Evolutionary conservation across 1,284 basidiomycete genomes (phyloP).

Genomic region (Coniophora puteana): DNA sequence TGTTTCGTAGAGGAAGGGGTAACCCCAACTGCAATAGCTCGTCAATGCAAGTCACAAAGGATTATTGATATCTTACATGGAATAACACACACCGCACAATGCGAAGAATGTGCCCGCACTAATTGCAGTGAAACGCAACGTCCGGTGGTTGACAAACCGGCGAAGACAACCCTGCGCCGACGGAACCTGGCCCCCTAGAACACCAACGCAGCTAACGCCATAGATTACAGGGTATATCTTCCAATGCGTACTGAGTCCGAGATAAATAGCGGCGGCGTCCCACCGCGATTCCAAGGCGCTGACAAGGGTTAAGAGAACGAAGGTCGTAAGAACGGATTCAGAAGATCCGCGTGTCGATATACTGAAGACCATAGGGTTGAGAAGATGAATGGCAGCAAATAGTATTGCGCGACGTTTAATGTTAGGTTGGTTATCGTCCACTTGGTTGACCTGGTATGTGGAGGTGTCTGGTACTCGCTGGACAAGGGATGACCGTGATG

Average conservation of each 20-base stretch:
- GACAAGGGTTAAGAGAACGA: slow-evolving; percentile 78
- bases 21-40: slow-evolving; percentile 74
- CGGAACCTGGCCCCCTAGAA: slow-evolving; percentile 38
- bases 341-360: slow-evolving; percentile 97
- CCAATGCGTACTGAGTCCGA: slow-evolving; percentile 87
- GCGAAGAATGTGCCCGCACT: slow-evolving; percentile 69
- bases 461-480: background rate
- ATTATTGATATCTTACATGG: too few species aligned
- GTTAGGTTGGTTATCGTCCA: background rate
- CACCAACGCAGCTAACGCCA: slow-evolving; percentile 70
- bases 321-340: slow-evolving; percentile 81
- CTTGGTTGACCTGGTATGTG: background rate
- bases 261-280: slow-evolving; percentile 61
- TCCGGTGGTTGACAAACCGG: slow-evolving; percentile 50
- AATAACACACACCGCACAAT: slow-evolving; percentile 68
- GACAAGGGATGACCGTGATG: slow-evolving; percentile 39
- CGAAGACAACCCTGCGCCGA: slow-evolving; percentile 26
- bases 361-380: slow-evolving; percentile 93
- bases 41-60: slow-evolving; percentile 17
- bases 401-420: slow-evolving; percentile 37
- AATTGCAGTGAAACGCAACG: slow-evolving; percentile 65
- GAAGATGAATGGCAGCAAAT: slow-evolving; percentile 66
- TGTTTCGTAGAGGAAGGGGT: slow-evolving; percentile 88
- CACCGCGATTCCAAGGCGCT: slow-evolving; percentile 50
- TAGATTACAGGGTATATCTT: slow-evolving; percentile 97